Base-by-base conservation (phyloP, 2,329 filamentous ascomycete species). In the Alternaria sp. region DNA sequence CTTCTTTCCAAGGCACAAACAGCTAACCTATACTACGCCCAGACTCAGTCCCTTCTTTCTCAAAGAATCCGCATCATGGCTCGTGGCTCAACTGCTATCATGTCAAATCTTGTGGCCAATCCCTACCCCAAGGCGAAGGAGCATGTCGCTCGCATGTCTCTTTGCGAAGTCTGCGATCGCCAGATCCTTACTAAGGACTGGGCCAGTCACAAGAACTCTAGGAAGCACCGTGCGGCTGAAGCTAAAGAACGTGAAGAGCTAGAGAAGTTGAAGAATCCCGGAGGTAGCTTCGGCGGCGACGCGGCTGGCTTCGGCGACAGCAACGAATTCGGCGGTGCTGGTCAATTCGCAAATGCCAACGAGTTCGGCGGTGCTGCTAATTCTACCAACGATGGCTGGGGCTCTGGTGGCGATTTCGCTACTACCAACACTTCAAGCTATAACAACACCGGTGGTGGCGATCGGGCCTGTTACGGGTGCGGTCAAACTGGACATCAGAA, bases 341-440 rank as follows among this genome's bases (percentile, higher is more conserved):
- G 46, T 38, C 57, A 44, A 5, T 66, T 65, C 75, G 69, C 46
- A 16, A 36, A 50, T 36, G 81, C 83, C 83, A 63, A 51, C 40
- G 59, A 41, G 9, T 66, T 65, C 75, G 48, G 18, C 30, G 48
- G 32, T 14, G 36, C 44, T 43, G 40, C 28, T 27, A 49, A 86
- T 54, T 73, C 83, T 90, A 82, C 83, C 83, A 62, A 80, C 30
- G 56, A 62, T 38, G 58, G 49, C 25, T 67, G 68, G 77, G 68
- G 76, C 58, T 78, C 56, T 53, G 25, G 38, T 6, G 58, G 54
- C 25, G 59, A 49, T 34, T 52, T 55, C 22, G 25, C 55, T 62
- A 61, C 44, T 36, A 44, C 57, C 14, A 51, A 30, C 20, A 45
- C 32, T 12, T 38, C 45, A 5, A 41, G 38, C 57, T 63, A 59